These are phyloP conservation scores for Phytophthora pini DNA, from an alignment of 352 stramenopile genomes.

Conservation along the genomic window DNA sequence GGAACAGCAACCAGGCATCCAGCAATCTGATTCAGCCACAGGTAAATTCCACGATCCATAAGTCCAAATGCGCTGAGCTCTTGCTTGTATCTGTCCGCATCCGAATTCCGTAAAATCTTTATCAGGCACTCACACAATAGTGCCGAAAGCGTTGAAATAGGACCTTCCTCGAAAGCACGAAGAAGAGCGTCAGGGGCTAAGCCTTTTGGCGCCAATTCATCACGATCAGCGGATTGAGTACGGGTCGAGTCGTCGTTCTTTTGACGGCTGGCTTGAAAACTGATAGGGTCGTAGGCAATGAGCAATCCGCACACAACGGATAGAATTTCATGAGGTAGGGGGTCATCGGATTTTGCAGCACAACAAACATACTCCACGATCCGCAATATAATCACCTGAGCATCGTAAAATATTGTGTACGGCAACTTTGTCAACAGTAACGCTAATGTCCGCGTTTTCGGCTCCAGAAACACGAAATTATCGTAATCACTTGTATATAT, in stretches of 20 bases:
- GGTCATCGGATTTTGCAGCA: constrained; percentile 47
- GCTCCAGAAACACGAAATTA: constrained; percentile 76
- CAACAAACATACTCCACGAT: constrained; percentile 84
- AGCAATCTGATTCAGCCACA: constrained; percentile 57
- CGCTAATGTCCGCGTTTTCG: constrained; percentile 70
- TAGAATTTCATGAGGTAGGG: constrained; percentile 64
- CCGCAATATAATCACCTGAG: constrained; percentile 71
- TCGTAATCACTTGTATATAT: constrained; percentile 78
- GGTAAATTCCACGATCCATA: constrained; percentile 69
- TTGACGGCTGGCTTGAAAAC: neutral
- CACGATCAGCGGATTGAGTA: neutral
- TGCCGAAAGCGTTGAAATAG: constrained; percentile 34
- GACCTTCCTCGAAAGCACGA: neutral
- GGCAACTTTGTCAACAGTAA: constrained; percentile 74
- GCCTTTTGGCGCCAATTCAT: neutral
- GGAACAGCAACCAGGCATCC: constrained; percentile 40
- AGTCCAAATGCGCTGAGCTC: constrained; percentile 65
- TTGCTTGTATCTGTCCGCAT: constrained; percentile 43
- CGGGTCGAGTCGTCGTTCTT: neutral
- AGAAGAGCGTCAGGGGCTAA: constrained; percentile 12
- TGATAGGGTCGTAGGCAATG: constrained; percentile 44
- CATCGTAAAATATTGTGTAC: constrained; percentile 58
- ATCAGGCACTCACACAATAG: constrained; percentile 66
- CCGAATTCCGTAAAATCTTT: constrained; percentile 62
- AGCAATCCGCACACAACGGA: constrained; percentile 71